These are phyloP conservation scores for Pelargonium nanum DNA, from an alignment of 345 rosid species.

Conservation along the genomic window DNA sequence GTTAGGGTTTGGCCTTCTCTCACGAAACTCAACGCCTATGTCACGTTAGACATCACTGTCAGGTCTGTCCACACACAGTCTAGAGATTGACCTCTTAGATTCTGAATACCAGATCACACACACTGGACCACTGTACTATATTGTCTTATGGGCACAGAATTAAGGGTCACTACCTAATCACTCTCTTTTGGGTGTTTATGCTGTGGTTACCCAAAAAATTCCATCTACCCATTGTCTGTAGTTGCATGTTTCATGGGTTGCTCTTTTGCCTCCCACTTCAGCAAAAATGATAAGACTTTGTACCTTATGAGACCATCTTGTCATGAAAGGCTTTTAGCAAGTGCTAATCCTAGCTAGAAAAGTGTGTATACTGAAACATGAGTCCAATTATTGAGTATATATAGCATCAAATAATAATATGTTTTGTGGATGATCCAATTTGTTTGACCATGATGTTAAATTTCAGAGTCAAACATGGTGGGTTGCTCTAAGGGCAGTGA, in stretches of 20 bases:
- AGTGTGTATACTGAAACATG: neutral
- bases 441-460: neutral
- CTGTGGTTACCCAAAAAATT: slow-evolving; percentile 12
- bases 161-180: too few species aligned
- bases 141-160: neutral
- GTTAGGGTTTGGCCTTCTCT: too few species aligned
- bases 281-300: neutral
- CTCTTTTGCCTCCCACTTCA: neutral
- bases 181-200: slow-evolving; percentile 3
- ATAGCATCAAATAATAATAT: too few species aligned
- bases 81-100: too few species aligned
- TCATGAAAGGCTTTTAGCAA: too few species aligned
- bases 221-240: neutral
- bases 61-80: too few species aligned
- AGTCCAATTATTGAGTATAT: neutral
- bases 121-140: too few species aligned
- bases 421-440: neutral
- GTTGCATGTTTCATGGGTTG: neutral
- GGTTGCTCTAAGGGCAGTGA: too few species aligned
- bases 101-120: too few species aligned
- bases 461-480: too few species aligned
- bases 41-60: too few species aligned
- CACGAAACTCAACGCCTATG: too few species aligned
- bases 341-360: neutral
- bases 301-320: neutral